phyloP scores from a whole-genome alignment of 2,329 filamentous ascomycete species.

The Lomentospora prolificans region DNA sequence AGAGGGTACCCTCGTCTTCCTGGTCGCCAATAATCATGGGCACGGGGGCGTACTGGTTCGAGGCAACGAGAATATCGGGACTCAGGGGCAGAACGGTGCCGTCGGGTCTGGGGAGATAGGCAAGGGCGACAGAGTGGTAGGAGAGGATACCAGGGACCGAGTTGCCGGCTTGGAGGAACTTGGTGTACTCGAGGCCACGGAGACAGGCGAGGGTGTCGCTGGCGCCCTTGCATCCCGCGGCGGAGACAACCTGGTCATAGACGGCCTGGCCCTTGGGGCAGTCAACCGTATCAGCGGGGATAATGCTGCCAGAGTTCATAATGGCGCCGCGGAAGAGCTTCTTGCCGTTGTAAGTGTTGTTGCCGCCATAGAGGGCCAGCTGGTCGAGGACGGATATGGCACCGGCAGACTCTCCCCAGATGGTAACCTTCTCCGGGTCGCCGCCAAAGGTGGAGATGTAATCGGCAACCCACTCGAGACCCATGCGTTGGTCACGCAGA shows the following conservation, averaged over 20 bases:
- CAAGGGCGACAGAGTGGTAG: slow-evolving; percentile 47
- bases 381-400: slow-evolving; percentile 54
- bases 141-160: slow-evolving; percentile 46
- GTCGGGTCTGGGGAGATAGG: slow-evolving; percentile 54
- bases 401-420: slow-evolving; percentile 53
- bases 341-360: slow-evolving; percentile 53
- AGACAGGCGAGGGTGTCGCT: slow-evolving; percentile 44
- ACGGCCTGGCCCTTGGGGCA: slow-evolving; percentile 42
- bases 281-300: slow-evolving; percentile 43
- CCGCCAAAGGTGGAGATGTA: slow-evolving; percentile 58
- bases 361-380: slow-evolving; percentile 49
- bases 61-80: slow-evolving; percentile 36
- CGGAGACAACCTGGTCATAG: slow-evolving; percentile 41
- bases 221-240: slow-evolving; percentile 42
- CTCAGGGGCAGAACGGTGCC: slow-evolving; percentile 40
- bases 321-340: slow-evolving; percentile 55
- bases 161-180: slow-evolving; percentile 45
- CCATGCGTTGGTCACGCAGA: slow-evolving; percentile 49
- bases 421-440: slow-evolving; percentile 53
- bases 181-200: slow-evolving; percentile 37
- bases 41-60: slow-evolving; percentile 43
- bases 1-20: slow-evolving; percentile 58
- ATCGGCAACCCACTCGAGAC: slow-evolving; percentile 52
- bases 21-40: slow-evolving; percentile 55
- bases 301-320: slow-evolving; percentile 48